Evolutionary conservation across 2,329 filamentous ascomycete species (phyloP).

Genomic region (Verticillium isaacii): DNA sequence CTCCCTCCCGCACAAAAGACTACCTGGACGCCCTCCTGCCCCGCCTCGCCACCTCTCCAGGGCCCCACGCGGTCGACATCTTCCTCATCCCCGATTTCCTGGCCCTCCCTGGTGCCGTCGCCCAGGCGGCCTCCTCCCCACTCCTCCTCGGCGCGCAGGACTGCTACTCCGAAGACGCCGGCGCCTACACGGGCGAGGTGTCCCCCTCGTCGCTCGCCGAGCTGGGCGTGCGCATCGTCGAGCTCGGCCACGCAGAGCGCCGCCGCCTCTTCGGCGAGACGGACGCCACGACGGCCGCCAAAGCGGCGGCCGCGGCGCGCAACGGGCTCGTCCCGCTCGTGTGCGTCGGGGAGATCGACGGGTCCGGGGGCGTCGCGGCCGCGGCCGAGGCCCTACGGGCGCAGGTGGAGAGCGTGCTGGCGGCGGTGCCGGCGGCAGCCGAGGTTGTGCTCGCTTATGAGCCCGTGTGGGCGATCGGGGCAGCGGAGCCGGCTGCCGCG

Average conservation of each 20-base stretch:
- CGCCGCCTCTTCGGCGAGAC: slow-evolving; percentile 69
- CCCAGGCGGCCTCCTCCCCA: slow-evolving; percentile 37
- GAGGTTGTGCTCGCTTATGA: slow-evolving; percentile 80
- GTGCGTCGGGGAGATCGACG: slow-evolving; percentile 69
- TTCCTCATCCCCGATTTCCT: slow-evolving; percentile 78
- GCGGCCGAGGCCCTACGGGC: slow-evolving; percentile 62
- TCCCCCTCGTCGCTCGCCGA: slow-evolving; percentile 63
- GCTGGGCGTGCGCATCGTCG: slow-evolving; percentile 67
- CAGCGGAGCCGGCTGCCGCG: slow-evolving; percentile 63
- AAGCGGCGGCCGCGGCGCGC: slow-evolving; percentile 62
- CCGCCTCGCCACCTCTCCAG: slow-evolving; percentile 33
- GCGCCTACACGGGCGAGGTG: slow-evolving; percentile 75
- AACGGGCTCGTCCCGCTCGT: slow-evolving; percentile 73
- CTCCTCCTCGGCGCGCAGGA: slow-evolving; percentile 73
- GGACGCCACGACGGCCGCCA: slow-evolving; percentile 61
- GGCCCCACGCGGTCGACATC: slow-evolving; percentile 47
- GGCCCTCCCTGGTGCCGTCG: slow-evolving; percentile 50
- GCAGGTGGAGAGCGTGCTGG: slow-evolving; percentile 62
- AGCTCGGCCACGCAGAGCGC: slow-evolving; percentile 78
- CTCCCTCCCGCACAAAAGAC: slow-evolving; percentile 54
- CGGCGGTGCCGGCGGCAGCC: slow-evolving; percentile 52
- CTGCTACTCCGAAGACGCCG: slow-evolving; percentile 62
- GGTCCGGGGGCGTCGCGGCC: slow-evolving; percentile 39
- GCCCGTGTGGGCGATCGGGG: slow-evolving; percentile 85
- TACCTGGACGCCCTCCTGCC: slow-evolving; percentile 48